Base-by-base conservation (phyloP, 163 green algal genomes). In the Coccomyxa subellipsoidea region DNA sequence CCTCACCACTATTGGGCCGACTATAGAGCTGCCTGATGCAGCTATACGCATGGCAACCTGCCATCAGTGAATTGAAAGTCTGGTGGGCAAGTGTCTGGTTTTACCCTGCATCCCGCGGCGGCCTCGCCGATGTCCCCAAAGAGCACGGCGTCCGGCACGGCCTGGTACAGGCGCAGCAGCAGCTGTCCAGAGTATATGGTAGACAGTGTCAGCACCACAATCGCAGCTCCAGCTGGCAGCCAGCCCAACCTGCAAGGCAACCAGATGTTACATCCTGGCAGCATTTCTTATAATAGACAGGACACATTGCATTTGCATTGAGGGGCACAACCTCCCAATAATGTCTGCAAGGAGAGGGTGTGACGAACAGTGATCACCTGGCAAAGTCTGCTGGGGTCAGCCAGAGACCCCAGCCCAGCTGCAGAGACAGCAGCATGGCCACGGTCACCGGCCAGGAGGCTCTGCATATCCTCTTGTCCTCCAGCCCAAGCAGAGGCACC, bases 321-420 rank as follows among this genome's bases (percentile, higher is more conserved):
- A n/a, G n/a, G n/a, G n/a, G n/a, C n/a, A n/a, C n/a, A n/a, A n/a
- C n/a, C n/a, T n/a, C n/a, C n/a, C n/a, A n/a, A n/a, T n/a, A n/a
- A n/a, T n/a, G n/a, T n/a, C n/a, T n/a, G n/a, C n/a, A n/a, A n/a
- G n/a, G n/a, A n/a, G n/a, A n/a, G n/a, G n/a, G n/a, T n/a, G n/a
- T n/a, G n/a, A n/a, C n/a, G 73, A 47, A 79, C 32, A 31, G 27
- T 27, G 76, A 12, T 31, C 25, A 54, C 78, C 78, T 77, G 7
- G 86, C 86, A 80, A 87, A 92, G 69, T 85, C 83, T 8, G 54
- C 79, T 0, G 86, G 86, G n/a, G 90, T 84, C 0, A 91, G 82
- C 87, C 89, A 91, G 7, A 92, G 82, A 34, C 89, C 88, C 88
- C 88, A 92, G 9, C 88, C 88, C 2, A 92, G 84, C 79, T 91